Conservation (phyloP, 768 basidiomycete species). For the Suillus subaureus region DNA sequence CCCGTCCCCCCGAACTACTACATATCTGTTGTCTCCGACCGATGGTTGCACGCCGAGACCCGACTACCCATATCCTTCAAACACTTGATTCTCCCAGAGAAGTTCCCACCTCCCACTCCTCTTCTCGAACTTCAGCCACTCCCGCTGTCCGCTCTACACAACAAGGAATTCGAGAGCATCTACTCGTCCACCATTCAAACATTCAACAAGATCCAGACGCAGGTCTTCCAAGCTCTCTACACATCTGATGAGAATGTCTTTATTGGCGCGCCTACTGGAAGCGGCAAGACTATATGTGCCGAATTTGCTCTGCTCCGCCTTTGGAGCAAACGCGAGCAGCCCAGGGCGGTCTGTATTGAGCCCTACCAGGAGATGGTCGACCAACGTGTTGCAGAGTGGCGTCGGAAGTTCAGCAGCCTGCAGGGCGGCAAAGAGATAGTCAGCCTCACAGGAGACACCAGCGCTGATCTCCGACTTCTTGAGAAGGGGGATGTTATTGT, state of each 20-base stretch:
- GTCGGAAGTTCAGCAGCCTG: conserved; percentile 73
- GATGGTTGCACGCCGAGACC: conserved; percentile 96
- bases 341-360: conserved; percentile 91
- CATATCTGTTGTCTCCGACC: conserved; percentile 91
- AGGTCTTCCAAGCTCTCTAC: conserved; percentile 98
- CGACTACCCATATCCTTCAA: conserved; percentile 96
- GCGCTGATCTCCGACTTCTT: conserved; percentile 84
- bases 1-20: conserved; percentile 99
- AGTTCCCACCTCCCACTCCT: conserved; percentile 91
- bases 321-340: conserved; percentile 85
- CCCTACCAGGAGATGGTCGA: conserved; percentile 99
- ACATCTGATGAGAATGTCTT: conserved; percentile 96
- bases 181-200: conserved; percentile 79
- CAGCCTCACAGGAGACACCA: conserved; percentile 91
- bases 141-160: conserved; percentile 89
- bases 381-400: conserved; percentile 86
- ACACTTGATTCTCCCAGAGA: conserved; percentile 95
- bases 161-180: conserved; percentile 87
- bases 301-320: conserved; percentile 95
- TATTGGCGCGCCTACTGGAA: conserved; percentile 94
- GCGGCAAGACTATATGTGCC: conserved; percentile 96
- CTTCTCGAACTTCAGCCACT: conserved; percentile 92
- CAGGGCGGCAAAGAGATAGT: conserved; percentile 95
- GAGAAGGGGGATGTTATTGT: conserved; percentile 93
- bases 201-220: conserved; percentile 99